These are phyloP conservation scores for Meira nashicola DNA, from an alignment of 1,284 basidiomycete genomes.

Conservation along the genomic window DNA sequence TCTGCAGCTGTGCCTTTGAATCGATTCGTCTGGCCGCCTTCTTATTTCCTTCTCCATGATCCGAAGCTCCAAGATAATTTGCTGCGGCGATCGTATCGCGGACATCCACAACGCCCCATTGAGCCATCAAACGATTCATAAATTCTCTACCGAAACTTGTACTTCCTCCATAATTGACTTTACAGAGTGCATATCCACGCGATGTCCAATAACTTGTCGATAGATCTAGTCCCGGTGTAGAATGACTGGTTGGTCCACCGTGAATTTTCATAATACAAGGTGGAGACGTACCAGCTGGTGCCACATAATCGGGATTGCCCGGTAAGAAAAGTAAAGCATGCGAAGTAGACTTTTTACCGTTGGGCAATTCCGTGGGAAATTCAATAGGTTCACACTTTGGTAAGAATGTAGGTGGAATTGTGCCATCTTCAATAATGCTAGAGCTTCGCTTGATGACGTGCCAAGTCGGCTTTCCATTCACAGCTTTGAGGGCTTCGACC, in stretches of 20 bases:
- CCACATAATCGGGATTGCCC: conserved; percentile 61
- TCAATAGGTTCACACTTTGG: conserved; percentile 26
- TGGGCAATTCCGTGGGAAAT: conserved; percentile 37
- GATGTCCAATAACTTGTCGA: conserved; percentile 59
- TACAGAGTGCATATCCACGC: conserved; percentile 57
- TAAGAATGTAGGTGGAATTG: conserved; percentile 22
- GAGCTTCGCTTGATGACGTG: conserved; percentile 28
- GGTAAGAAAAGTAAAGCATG: conserved; percentile 65
- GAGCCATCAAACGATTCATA: conserved; percentile 59
- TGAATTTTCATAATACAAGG: conserved; percentile 65
- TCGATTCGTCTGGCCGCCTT: conserved; percentile 1
- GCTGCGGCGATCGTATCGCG: conserved; percentile 62
- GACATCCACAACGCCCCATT: conserved; percentile 69
- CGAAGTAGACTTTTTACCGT: conserved; percentile 24
- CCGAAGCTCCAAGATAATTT: conserved; percentile 55
- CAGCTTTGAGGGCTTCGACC: background rate
- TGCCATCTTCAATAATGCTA: conserved; percentile 22
- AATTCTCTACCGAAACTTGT: conserved; percentile 58
- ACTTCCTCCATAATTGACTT: conserved; percentile 68
- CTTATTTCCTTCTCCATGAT: background rate
- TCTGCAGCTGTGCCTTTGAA: background rate
- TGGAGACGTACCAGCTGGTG: conserved; percentile 59
- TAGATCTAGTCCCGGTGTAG: conserved; percentile 56
- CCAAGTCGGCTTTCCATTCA: conserved; percentile 4
- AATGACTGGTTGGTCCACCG: conserved; percentile 63